phyloP scores from a whole-genome alignment of 495 filamentous ascomycete species.

The Sphaerosporella brunnea region DNA sequence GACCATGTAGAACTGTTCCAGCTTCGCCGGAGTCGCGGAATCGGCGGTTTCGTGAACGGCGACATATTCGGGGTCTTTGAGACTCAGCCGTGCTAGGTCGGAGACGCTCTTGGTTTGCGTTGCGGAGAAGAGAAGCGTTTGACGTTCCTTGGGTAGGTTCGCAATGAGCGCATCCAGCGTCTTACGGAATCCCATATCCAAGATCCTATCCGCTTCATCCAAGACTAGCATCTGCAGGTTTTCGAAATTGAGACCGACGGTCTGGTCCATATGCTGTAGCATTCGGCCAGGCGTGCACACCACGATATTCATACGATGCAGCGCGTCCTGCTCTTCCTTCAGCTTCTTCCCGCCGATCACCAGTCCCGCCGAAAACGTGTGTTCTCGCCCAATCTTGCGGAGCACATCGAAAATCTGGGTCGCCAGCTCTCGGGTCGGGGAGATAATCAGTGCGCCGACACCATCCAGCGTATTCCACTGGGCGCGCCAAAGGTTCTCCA shows the following conservation, averaged over 20 bases:
- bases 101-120: conserved; percentile 90
- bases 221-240: conserved; percentile 85
- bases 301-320: conserved; percentile 91
- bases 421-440: conserved; percentile 84
- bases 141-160: conserved; percentile 68
- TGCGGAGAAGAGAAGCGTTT: conserved; percentile 88
- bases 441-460: conserved; percentile 78
- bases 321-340: conserved; percentile 67
- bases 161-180: conserved; percentile 87
- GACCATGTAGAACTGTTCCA: conserved; percentile 83
- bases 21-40: conserved; percentile 61
- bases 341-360: conserved; percentile 90
- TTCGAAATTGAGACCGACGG: conserved; percentile 70
- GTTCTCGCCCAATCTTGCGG: conserved; percentile 72
- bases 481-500: conserved; percentile 84
- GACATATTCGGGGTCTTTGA: conserved; percentile 85
- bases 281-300: conserved; percentile 92
- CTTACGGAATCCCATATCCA: conserved; percentile 94
- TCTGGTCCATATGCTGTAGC: conserved; percentile 91
- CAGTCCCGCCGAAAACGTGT: conserved; percentile 80
- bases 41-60: conserved; percentile 72
- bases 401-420: conserved; percentile 96
- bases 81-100: conserved; percentile 71
- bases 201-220: conserved; percentile 89
- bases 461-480: conserved; percentile 86